phyloP scores from a whole-genome alignment of 2,329 filamentous ascomycete genomes.

The Cercospora sp. region DNA sequence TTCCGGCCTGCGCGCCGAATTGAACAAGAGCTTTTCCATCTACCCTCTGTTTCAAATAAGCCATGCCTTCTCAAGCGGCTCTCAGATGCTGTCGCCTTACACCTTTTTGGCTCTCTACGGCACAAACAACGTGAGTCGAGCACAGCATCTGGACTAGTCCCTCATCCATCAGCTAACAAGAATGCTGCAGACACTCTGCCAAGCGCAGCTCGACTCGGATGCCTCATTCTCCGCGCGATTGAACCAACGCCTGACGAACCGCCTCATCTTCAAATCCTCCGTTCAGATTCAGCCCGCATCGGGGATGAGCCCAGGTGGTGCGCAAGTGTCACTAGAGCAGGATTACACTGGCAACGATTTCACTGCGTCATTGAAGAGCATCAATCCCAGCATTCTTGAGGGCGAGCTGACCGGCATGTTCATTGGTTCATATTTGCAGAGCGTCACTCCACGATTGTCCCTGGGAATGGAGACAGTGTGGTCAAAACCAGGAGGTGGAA shows the following conservation, averaged over 20 bases:
- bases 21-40: constrained; percentile 95
- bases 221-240: constrained; percentile 82
- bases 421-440: constrained; percentile 93
- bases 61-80: constrained; percentile 92
- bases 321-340: constrained; percentile 91
- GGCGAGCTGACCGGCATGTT: constrained; percentile 92
- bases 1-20: constrained; percentile 88
- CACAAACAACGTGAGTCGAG: constrained; percentile 71
- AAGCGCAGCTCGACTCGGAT: constrained; percentile 94
- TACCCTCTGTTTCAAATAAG: constrained; percentile 94
- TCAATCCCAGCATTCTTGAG: constrained; percentile 93
- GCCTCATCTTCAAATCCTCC: constrained; percentile 81
- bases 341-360: constrained; percentile 95
- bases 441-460: constrained; percentile 80
- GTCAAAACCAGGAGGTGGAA: constrained; percentile 80
- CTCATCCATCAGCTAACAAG: constrained; percentile 23
- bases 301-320: constrained; percentile 63
- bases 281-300: constrained; percentile 71
- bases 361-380: constrained; percentile 84
- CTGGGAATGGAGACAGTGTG: constrained; percentile 90
- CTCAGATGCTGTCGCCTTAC: constrained; percentile 87
- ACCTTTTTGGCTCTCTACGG: constrained; percentile 93
- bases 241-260: constrained; percentile 85
- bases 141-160: constrained; percentile 23
- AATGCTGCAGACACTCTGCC: constrained; percentile 74